These are phyloP conservation scores for Aspergillus diversus DNA, from an alignment of 495 filamentous ascomycete species.

Conservation along the genomic window DNA sequence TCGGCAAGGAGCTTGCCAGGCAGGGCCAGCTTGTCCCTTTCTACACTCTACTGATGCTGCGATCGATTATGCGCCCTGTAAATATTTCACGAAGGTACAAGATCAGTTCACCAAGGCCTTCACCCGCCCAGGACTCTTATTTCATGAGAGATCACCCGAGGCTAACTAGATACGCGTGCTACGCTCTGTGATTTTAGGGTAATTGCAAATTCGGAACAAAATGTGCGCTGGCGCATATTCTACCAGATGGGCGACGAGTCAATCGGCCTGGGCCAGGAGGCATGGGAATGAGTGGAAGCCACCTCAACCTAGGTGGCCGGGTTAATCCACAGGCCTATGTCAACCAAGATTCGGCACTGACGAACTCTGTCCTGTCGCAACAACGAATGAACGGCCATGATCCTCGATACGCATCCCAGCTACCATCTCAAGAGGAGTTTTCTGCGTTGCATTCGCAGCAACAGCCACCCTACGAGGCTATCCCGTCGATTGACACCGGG, in stretches of 20 bases:
- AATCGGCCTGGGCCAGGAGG: constrained; percentile 61
- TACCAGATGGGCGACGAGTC: constrained; percentile 89
- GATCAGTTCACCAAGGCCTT: not conserved
- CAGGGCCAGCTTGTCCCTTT: constrained; percentile 93
- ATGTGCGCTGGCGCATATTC: constrained; percentile 93
- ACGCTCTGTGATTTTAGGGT: constrained; percentile 60
- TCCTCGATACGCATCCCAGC: constrained; percentile 43
- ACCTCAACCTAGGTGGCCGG: constrained; percentile 70
- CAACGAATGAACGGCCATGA: constrained; percentile 59
- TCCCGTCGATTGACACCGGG: constrained; percentile 80
- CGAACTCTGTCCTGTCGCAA: constrained; percentile 80
- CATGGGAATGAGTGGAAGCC: constrained; percentile 50
- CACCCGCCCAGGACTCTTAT: too few relatives aligned
- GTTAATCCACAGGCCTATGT: constrained; percentile 70
- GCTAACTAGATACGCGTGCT: constrained; percentile 14
- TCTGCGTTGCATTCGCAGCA: constrained; percentile 49
- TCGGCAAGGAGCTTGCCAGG: constrained; percentile 92
- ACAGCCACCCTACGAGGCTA: constrained; percentile 51
- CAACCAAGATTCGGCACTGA: constrained; percentile 73
- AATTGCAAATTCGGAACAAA: constrained; percentile 99
- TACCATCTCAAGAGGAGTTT: constrained; percentile 45
- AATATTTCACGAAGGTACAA: constrained; percentile 95
- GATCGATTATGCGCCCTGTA: constrained; percentile 84
- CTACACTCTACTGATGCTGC: constrained; percentile 83
- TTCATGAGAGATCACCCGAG: not conserved